phyloP scores from a whole-genome alignment of 179 eudicot species.

The Gypsophila paniculata region DNA sequence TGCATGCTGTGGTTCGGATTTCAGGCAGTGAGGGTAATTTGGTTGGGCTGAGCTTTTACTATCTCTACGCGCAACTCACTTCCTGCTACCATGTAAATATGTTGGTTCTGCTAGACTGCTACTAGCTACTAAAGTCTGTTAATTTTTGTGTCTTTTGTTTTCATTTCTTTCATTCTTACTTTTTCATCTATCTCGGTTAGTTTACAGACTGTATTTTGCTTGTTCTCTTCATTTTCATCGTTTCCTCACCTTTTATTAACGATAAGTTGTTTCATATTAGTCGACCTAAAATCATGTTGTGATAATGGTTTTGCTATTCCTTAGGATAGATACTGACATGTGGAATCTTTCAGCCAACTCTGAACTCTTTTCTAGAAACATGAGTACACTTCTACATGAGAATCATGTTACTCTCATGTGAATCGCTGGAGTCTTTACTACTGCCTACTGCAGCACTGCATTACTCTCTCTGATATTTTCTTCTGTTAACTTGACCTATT shows the following conservation, averaged over 20 bases:
- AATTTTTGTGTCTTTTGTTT: too few relatives aligned
- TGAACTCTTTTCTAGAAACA: conserved; percentile 9
- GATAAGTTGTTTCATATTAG: not conserved
- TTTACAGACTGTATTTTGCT: not conserved
- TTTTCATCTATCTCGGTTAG: not conserved
- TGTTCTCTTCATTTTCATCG: not conserved
- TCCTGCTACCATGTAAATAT: too few relatives aligned
- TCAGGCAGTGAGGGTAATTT: not conserved
- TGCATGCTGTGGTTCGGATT: not conserved
- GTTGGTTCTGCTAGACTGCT: too few relatives aligned
- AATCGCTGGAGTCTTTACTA: conserved; percentile 9
- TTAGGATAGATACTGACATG: not conserved
- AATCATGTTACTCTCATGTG: conserved; percentile 18
- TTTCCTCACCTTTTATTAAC: not conserved
- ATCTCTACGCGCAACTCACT: too few relatives aligned
- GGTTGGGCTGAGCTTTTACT: not conserved
- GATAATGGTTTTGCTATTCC: not conserved
- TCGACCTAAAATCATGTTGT: not conserved
- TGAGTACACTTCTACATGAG: conserved; percentile 1
- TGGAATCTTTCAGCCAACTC: not conserved
- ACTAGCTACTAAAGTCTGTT: too few relatives aligned
- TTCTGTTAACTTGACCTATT: not conserved
- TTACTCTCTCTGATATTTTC: not conserved
- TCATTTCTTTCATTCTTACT: not conserved
- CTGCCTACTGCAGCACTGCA: conserved; percentile 1